A percentile compares a stretch with the other conserved stretches of the same genome.
Conservation (phyloP, 192 early-diverging fungal genomes). For the Coemansia sp. region DNA sequence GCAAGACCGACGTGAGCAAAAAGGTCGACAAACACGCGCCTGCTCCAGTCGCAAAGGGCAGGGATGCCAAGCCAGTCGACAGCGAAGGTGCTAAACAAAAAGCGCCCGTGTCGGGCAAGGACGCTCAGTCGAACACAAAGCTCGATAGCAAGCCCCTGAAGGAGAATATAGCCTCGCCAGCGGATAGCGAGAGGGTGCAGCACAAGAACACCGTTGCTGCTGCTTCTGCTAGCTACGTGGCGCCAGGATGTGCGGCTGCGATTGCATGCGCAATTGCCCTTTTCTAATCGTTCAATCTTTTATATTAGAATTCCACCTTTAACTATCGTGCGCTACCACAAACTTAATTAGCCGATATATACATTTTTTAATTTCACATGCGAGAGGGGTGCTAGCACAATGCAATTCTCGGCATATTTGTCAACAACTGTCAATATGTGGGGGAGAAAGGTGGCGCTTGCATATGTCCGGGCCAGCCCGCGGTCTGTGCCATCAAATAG, state of each 20-base stretch:
- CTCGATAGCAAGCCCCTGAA: conserved; percentile 22
- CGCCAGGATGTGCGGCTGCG: conserved; percentile 14
- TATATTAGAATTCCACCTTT: neutral
- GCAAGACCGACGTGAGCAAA: conserved; percentile 27
- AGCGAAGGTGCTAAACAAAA: neutral
- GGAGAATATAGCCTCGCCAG: neutral
- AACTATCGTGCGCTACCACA: neutral
- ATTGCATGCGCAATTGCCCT: conserved; percentile 15
- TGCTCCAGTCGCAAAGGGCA: neutral
- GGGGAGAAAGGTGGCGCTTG: neutral
- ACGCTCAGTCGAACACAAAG: conserved; percentile 5
- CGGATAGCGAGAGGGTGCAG: conserved; percentile 12
- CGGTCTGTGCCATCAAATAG: neutral
- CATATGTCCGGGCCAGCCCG: neutral
- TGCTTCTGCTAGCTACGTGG: conserved; percentile 8
- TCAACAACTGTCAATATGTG: neutral
- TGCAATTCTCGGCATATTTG: too few species aligned
- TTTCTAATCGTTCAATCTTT: conserved; percentile 3
- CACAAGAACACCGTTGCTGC: conserved; percentile 17
- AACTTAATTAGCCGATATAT: neutral
- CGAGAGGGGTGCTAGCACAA: too few species aligned
- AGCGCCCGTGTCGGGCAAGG: conserved; percentile 5
- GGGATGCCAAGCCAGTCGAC: neutral
- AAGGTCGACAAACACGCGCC: conserved; percentile 11
- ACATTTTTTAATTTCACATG: neutral